Conservation (phyloP, 805 yeast species). For the Myxozyma monticola region DNA sequence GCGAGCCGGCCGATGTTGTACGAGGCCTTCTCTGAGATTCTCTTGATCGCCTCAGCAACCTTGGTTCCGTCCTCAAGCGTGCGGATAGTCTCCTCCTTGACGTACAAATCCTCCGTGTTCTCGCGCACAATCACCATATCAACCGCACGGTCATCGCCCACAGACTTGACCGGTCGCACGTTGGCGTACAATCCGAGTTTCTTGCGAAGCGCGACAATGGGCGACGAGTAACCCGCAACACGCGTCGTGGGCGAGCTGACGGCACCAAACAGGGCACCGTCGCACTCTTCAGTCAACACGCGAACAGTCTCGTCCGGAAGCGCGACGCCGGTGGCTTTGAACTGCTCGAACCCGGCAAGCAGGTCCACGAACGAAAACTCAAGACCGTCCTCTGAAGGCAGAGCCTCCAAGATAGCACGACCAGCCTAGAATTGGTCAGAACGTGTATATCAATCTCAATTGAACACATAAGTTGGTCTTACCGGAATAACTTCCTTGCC, state of each 20-base stretch:
- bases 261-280: constrained; percentile 97
- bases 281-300: constrained; percentile 74
- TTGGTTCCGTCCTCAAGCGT: constrained; percentile 76
- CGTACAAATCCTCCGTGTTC: constrained; percentile 95
- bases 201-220: constrained; percentile 97
- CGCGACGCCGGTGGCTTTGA: constrained; percentile 93
- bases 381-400: constrained; percentile 73
- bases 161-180: constrained; percentile 96
- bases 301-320: constrained; percentile 90
- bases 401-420: constrained; percentile 75
- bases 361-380: constrained; percentile 83
- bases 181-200: constrained; percentile 92
- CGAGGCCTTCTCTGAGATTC: constrained; percentile 88
- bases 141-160: constrained; percentile 82
- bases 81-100: constrained; percentile 76
- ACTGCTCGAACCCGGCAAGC: constrained; percentile 92
- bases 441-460: neutral
- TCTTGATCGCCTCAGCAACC: constrained; percentile 96
- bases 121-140: constrained; percentile 98
- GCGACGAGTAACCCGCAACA: constrained; percentile 96
- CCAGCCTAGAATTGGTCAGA: constrained; percentile 53
- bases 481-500: constrained; percentile 96
- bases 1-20: constrained; percentile 87
- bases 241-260: constrained; percentile 90
- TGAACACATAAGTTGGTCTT: constrained; percentile 8